Conservation (phyloP, 176 grass and related monocot genomes). For the Musa beccarii region DNA sequence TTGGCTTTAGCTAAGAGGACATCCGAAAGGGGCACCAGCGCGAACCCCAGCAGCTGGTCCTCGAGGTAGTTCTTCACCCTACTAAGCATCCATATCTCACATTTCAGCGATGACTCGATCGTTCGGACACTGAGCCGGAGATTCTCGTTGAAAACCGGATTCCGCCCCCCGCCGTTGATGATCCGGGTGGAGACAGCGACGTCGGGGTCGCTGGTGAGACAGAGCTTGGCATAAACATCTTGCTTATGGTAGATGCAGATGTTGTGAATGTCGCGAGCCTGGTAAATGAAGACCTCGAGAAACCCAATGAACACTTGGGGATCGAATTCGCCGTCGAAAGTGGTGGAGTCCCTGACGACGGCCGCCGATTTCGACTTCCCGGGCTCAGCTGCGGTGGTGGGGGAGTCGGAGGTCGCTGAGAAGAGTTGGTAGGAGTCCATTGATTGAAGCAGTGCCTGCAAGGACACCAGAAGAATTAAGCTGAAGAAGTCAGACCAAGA, state of each 20-base stretch:
- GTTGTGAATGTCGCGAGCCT: constrained; percentile 79
- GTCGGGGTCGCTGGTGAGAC: constrained; percentile 38
- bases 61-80: constrained; percentile 80
- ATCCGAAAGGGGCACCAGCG: constrained; percentile 54
- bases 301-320: constrained; percentile 39
- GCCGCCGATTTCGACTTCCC: constrained; percentile 8
- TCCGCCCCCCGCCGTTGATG: constrained; percentile 57
- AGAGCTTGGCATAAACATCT: constrained; percentile 80
- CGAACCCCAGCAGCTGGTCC: constrained; percentile 75
- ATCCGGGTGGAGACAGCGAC: constrained; percentile 57
- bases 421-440: neutral
- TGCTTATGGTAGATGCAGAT: constrained; percentile 95
- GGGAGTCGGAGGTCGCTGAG: neutral
- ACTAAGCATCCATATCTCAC: constrained; percentile 86
- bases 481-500: no score
- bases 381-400: neutral
- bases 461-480: no score
- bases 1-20: constrained; percentile 32
- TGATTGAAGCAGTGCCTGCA: neutral
- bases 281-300: constrained; percentile 59
- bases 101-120: constrained; percentile 41
- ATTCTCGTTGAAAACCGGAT: constrained; percentile 63
- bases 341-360: constrained; percentile 21
- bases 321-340: constrained; percentile 16
- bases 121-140: constrained; percentile 41